Evolutionary conservation across 768 basidiomycete genomes (phyloP).

Genomic region (Mycena rebaudengoi): DNA sequence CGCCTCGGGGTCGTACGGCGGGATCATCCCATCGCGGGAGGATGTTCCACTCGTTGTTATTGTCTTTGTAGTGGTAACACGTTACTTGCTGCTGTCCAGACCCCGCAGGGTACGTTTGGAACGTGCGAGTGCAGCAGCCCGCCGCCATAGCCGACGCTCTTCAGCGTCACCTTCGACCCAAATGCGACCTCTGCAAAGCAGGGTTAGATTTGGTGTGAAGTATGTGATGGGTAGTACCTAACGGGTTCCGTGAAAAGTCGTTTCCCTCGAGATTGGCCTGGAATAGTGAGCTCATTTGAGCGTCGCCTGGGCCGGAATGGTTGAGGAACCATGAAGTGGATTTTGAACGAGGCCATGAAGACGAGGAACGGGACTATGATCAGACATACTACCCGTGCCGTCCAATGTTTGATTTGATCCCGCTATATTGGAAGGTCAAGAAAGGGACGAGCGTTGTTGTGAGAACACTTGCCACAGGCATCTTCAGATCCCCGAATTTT

Average conservation of each 20-base stretch:
- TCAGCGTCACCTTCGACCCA: conserved; percentile 91
- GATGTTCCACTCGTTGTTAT: conserved; percentile 92
- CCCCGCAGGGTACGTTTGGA: conserved; percentile 92
- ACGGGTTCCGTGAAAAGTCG: conserved; percentile 90
- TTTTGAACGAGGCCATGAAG: conserved; percentile 94
- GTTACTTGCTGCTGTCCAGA: conserved; percentile 96
- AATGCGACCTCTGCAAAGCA: conserved; percentile 75
- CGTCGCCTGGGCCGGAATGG: conserved; percentile 94
- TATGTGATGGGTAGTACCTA: conserved; percentile 58
- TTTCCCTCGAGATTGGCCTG: conserved; percentile 96
- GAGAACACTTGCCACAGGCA: conserved; percentile 76
- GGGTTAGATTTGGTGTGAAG: background rate
- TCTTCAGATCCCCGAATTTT: conserved; percentile 94
- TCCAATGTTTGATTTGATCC: conserved; percentile 92
- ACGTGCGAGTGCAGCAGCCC: conserved; percentile 96
- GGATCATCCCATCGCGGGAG: conserved; percentile 84
- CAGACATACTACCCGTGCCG: conserved; percentile 82
- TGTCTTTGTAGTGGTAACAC: conserved; percentile 99
- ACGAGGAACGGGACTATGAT: conserved; percentile 92
- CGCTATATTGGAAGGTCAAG: conserved; percentile 54
- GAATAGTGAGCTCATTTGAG: conserved; percentile 98
- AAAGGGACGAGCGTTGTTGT: background rate
- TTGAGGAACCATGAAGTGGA: conserved; percentile 96
- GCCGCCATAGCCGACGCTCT: conserved; percentile 98
- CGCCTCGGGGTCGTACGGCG: conserved; percentile 69